A percentile compares a stretch with the other conserved stretches of the same genome.
Conservation (phyloP, 306 rosid genomes). For the Sphenostylis stenocarpa region DNA sequence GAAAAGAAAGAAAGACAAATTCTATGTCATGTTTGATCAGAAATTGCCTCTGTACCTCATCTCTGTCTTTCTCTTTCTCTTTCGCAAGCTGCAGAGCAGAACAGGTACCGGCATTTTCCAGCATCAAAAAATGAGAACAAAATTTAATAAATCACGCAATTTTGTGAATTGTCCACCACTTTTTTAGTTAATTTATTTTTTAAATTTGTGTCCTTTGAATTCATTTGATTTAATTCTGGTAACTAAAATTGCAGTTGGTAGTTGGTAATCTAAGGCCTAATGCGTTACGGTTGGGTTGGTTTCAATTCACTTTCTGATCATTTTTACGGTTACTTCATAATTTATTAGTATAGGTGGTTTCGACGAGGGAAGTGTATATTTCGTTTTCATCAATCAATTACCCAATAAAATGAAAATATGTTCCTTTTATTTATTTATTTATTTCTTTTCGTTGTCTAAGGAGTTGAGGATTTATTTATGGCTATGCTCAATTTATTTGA, state of each 20-base stretch:
- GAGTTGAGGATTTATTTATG: slow-evolving; percentile 22
- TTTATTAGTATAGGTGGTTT: slow-evolving; percentile 27
- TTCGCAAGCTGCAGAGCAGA: slow-evolving; percentile 49
- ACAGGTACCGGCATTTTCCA: slow-evolving; percentile 41
- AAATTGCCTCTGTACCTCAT: slow-evolving; percentile 27
- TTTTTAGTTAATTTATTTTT: not conserved
- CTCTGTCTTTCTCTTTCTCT: slow-evolving; percentile 32
- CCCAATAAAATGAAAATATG: not conserved
- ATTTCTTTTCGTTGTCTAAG: not conserved
- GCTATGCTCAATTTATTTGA: slow-evolving; percentile 14
- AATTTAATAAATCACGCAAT: not conserved
- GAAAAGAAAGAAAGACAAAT: slow-evolving; percentile 17
- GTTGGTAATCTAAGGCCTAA: slow-evolving; percentile 39
- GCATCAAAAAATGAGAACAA: not conserved
- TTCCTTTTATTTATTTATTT: not conserved
- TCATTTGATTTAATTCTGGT: slow-evolving; percentile 27
- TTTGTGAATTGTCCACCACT: not conserved
- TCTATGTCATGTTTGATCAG: slow-evolving; percentile 23
- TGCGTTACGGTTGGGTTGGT: slow-evolving; percentile 52
- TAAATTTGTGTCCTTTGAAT: slow-evolving; percentile 4
- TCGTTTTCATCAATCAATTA: slow-evolving; percentile 27
- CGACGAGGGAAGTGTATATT: slow-evolving; percentile 14
- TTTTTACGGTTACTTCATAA: slow-evolving; percentile 22
- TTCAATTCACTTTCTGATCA: slow-evolving; percentile 33
- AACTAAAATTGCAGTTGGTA: slow-evolving; percentile 40